These are phyloP conservation scores for Boletus semigastroideus DNA, from an alignment of 1,284 basidiomycete genomes.

Conservation along the genomic window DNA sequence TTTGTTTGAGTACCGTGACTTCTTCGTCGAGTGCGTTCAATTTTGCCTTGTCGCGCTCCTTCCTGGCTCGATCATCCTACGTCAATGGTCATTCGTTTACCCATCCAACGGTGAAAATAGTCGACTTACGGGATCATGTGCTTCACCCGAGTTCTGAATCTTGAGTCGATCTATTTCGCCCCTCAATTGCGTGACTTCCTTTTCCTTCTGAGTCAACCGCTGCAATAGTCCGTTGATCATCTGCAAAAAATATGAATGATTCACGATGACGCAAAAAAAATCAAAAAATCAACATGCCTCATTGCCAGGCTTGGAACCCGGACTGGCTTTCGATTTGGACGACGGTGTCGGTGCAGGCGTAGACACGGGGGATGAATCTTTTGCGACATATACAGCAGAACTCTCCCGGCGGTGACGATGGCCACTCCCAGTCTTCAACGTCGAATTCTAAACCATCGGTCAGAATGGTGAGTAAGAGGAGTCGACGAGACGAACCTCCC, in stretches of 20 bases:
- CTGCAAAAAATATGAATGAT: constrained; percentile 33
- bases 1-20: constrained; percentile 67
- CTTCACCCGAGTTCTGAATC: constrained; percentile 54
- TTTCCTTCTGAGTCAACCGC: constrained; percentile 81
- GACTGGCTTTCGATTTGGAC: constrained; percentile 41
- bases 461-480: not conserved
- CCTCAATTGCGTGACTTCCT: constrained; percentile 74
- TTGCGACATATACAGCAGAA: constrained; percentile 16
- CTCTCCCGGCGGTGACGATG: constrained; percentile 50
- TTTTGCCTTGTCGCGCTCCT: constrained; percentile 73
- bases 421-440: constrained; percentile 52
- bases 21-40: constrained; percentile 79
- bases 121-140: constrained; percentile 54
- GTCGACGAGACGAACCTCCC: constrained; percentile 15
- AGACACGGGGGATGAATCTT: not conserved
- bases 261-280: not conserved
- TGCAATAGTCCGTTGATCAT: constrained; percentile 79
- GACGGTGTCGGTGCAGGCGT: constrained; percentile 29
- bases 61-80: constrained; percentile 76
- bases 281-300: constrained; percentile 42
- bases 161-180: constrained; percentile 68
- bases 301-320: constrained; percentile 44
- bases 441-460: constrained; percentile 33
- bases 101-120: not conserved
- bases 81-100: not conserved